Evolutionary conservation across 2,329 filamentous ascomycete genomes (phyloP), one percentile per base, ranked within the genome.

Genomic region (Triangularia verruculosa): DNA sequence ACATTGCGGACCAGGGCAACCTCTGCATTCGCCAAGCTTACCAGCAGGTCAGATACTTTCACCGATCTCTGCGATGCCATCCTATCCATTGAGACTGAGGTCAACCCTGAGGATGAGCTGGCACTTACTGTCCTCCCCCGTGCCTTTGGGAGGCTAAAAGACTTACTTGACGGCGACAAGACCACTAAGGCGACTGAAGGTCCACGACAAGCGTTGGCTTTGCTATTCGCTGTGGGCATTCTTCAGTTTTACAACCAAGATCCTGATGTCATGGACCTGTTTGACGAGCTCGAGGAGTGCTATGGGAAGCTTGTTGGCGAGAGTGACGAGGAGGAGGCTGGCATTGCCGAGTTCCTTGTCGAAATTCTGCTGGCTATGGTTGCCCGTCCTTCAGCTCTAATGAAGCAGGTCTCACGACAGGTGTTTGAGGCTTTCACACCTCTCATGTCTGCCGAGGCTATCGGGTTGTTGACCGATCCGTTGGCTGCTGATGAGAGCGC

Each of bases 351-450:
- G 71, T 83, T 92, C 25, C 78, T 97, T 8, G 87, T 97, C 2
- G 95, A 98, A 72, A 90, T 98, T 59, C 77, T 99, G 7, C 81
- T 98, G n/a, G 91, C 92, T 59, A 92, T 98, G 78, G 86, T 96
- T 2, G 91, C 93, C 0, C 92, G 92, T 66, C 91, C 89, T 3
- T 97, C 93, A 1, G 86, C 89, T 9, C 80, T 98, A 59, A 91
- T 96, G 79, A 87, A 92, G 28, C 92, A 93, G 70, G 89, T 96
- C 60, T 92, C 92, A 5, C 89, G 94, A 73, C 90, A 95, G 71
- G 93, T 96, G 0, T 98, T 98, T 73, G 85, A 89, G 24, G 87
- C 89, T 1, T 97, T 97, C 74, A 89, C 91, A 2, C 78, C 85
- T 13, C 86, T 91, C 61, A 84, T 98, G 64, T 92, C 89, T 0